Evolutionary conservation across 257 asterid species (phyloP), one percentile per base, ranked within the genome.

Genomic region (Primulina huaijiensis): DNA sequence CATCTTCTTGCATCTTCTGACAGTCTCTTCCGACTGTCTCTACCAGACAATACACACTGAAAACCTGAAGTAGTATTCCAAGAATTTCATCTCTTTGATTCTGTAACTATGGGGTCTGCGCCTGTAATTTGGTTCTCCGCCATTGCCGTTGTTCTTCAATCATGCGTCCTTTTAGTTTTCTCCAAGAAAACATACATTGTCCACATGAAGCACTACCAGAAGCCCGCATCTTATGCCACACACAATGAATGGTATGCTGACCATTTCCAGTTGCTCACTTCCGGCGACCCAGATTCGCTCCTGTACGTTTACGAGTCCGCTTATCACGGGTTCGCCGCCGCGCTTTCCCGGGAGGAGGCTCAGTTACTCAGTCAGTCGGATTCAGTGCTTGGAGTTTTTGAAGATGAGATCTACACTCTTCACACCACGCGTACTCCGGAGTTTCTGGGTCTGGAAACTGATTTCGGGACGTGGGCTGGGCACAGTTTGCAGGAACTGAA

Each of bases 341-440:
- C 75, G 0, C 75, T 86, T 7, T 74, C 85, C 14, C 33, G 64
- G 21, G 76, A 82, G 73, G 87, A 83, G 69, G 84, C 53, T 1
- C 80, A 76, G 55, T 67, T 83, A 1, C 82, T 86, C 62, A 67
- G 78, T n/a, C 78, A 78, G 12, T 82, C 86, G 4, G 82, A 74
- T 19, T 76, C 85, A 38, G 85, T 86, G 5, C 29, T 80, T 74
- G 82, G 77, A 30, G 87, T 82, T 27, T 76, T 81, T 63, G 87
- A 84, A 64, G 91, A 86, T 29, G 73, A 81, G 1, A 74, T 76
- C 10, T 86, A 86, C 75, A 58, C 61, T 7, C 81, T 86, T 14
- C 91, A 86, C 77, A 86, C 91, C 3, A 86, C 91, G 1, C 88
- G 87, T 4, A 74, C 89, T 1, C 89, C 91, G 2, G 77, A 73